Base-by-base conservation (phyloP, 2,329 filamentous ascomycete species). In the Penicillium italicum region DNA sequence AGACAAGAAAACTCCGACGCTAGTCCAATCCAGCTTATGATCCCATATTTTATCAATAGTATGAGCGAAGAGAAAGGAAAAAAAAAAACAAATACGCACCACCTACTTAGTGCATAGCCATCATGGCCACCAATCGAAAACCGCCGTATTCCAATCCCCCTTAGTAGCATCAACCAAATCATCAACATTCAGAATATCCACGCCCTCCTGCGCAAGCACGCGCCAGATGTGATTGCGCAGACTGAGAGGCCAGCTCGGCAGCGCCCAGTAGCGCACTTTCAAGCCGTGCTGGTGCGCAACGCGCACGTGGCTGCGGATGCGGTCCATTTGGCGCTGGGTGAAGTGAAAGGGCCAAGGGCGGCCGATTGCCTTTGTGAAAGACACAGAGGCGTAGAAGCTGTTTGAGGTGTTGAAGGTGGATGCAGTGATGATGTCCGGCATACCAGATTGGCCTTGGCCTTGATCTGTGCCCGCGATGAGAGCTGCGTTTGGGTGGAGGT, bases 121-220 rank as follows among this genome's bases (percentile, higher is more conserved):
- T 64, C 58, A 70, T 26, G 57, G 40, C 69, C 70, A 73, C 70
- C 70, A 71, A 55, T 70, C 69, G 6, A 68, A 66, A n/a, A 69
- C 50, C 28, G 55, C 62, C 9, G 66, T 68, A 16, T 68, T 71
- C 82, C 82, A 83, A 58, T 80, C 76, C 43, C 75, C 69, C 49
- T 62, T 71, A 1, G 77, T 76, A 41, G 81, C 82, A 2, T 70
- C 77, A 44, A 67, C 67, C 57, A 85, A 62, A 66, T 85, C 82
- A 73, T 85, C 82, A 1, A 81, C 82, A 63, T 84, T 85, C 49
- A 85, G 62, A 40, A 82, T 74, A 64, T 83, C 82, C 11, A 79
- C 81, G 0, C 82, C 81, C 65, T 84, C 80, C 30, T 75, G 69
- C 11, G 80, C 75, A 18, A 85, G 65, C 20, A 81, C 70, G 8